Evolutionary conservation across 306 rosid genomes (phyloP).

Genomic region (Cucumis melo): DNA sequence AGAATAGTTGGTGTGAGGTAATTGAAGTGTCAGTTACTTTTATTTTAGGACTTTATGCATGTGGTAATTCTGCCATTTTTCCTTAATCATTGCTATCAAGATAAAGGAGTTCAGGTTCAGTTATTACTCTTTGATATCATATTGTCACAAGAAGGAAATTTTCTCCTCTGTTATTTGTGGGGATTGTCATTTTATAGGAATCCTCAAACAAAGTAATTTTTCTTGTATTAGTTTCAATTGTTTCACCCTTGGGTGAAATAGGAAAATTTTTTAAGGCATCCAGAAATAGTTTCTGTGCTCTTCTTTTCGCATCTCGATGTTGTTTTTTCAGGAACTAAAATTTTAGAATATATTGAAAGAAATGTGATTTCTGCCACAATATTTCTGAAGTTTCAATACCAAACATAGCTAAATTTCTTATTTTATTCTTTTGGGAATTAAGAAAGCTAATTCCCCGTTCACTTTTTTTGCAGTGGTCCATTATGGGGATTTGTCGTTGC

Average conservation of each 20-base stretch:
- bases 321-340: neutral
- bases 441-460: neutral
- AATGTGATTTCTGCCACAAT: neutral
- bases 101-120: neutral
- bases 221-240: neutral
- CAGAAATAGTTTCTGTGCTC: neutral
- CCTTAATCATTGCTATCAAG: neutral
- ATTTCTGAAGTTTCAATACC: neutral
- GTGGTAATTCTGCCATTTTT: neutral
- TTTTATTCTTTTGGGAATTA: neutral
- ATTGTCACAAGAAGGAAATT: neutral
- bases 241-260: neutral
- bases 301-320: neutral
- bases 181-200: neutral
- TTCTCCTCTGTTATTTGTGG: neutral
- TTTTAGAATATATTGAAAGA: neutral
- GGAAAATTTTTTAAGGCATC: neutral
- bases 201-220: neutral
- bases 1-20: constrained; percentile 96
- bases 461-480: constrained; percentile 49
- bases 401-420: neutral
- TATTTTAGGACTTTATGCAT: neutral
- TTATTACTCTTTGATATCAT: neutral
- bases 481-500: constrained; percentile 97
- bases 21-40: neutral